Evolutionary conservation across 2,329 filamentous ascomycete species (phyloP).

Genomic region (Ciborinia camelliae): DNA sequence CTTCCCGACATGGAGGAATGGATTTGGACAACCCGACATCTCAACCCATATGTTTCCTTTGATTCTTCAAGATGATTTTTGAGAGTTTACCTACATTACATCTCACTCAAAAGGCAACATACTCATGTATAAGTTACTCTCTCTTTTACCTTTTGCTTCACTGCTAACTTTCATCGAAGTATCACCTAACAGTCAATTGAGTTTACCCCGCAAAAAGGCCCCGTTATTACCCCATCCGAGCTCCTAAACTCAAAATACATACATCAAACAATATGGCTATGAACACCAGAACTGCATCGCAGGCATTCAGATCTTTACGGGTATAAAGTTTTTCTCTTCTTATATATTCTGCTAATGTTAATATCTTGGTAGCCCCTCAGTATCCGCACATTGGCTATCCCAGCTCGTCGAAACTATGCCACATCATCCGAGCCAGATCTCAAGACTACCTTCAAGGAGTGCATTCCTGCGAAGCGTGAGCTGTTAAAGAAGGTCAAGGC

Average conservation of each 20-base stretch:
- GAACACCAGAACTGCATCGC: conserved; percentile 58
- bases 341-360: not conserved
- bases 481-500: conserved; percentile 92
- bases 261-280: conserved; percentile 53
- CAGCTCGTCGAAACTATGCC: conserved; percentile 58
- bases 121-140: no score
- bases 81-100: not conserved
- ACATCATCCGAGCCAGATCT: conserved; percentile 80
- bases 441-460: conserved; percentile 78
- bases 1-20: not conserved
- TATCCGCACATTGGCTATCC: conserved; percentile 35
- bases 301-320: conserved; percentile 61
- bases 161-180: not conserved
- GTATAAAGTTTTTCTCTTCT: conserved; percentile 44
- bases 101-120: not conserved
- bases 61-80: not conserved
- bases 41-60: not conserved
- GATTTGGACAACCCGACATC: not conserved
- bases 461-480: conserved; percentile 89
- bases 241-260: not conserved
- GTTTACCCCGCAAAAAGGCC: conserved; percentile 15
- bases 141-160: not conserved
- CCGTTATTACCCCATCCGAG: conserved; percentile 21
- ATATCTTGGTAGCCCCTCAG: conserved; percentile 32
- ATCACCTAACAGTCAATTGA: not conserved